Base-by-base conservation (phyloP, 2,329 filamentous ascomycete species). In the Metarhizium rileyi region DNA sequence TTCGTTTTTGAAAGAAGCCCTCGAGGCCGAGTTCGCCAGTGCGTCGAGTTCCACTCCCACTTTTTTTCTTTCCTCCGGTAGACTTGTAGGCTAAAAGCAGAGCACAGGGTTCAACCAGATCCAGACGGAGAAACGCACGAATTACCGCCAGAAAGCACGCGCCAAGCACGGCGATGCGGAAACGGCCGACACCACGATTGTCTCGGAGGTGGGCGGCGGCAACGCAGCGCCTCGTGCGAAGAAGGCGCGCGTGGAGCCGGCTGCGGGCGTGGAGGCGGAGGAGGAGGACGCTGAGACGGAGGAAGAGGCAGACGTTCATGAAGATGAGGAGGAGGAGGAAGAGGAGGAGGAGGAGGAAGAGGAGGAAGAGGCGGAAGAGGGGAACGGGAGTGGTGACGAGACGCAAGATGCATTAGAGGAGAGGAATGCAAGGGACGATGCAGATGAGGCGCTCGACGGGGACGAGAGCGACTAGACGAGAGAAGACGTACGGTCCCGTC, bases 11-110 rank as follows among this genome's bases (percentile, higher is more conserved):
- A 77, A 79, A 14, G 72, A 72, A 50, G 74, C 81, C 30, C 70
- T 91, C 28, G 84, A 91, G 65, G 83, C 81, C 5, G 87, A 91
- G 66, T 84, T 90, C 62, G 78, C 80, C 40, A 89, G 85, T 88
- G 64, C 44, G 81, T 72, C 4, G 33, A 44, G 20, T 35, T 42
- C 44, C 27, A 6, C 53, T 27, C 46, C 36, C 12, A 22, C 25
- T 23, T 20, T 25, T 20, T n/a, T n/a, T n/a, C n/a, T n/a, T n/a
- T n/a, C n/a, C n/a, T n/a, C n/a, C n/a, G 16, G 25, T 20, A 28
- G n/a, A 36, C 22, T 14, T 16, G 38, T 18, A 26, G 10, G 26
- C 23, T 26, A 33, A 6, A 41, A 41, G 27, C 22, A 28, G 14
- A 4, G 44, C 23, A 14, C 48, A 85, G 83, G 86, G 63, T 89